Conservation (phyloP, 202 grass and related monocot species). For the Carex arenaria region DNA sequence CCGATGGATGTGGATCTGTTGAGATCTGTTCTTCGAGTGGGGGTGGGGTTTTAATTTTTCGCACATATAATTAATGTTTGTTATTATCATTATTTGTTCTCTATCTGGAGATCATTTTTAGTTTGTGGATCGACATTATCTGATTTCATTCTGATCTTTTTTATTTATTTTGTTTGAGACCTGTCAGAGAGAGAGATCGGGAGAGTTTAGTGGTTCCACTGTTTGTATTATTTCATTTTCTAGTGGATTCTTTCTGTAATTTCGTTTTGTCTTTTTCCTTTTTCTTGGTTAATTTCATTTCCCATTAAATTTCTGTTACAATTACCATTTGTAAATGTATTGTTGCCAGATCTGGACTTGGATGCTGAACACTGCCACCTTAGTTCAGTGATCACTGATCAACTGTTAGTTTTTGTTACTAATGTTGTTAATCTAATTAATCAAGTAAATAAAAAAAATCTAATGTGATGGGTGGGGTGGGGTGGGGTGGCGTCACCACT, state of each 20-base stretch:
- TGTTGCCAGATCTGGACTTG: conserved; percentile 5
- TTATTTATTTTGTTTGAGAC: conserved; percentile 20
- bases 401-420: neutral
- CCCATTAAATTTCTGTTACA: neutral
- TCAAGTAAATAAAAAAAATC: neutral
- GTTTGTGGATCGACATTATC: conserved; percentile 25
- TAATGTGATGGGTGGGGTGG: neutral
- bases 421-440: neutral
- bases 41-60: conserved; percentile 20
- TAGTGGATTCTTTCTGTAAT: conserved; percentile 28
- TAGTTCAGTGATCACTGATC: neutral
- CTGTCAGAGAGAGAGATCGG: conserved; percentile 11
- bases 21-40: conserved; percentile 22
- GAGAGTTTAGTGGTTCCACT: conserved; percentile 18
- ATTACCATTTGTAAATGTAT: neutral
- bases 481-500: conserved; percentile 3
- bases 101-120: conserved; percentile 16
- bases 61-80: conserved; percentile 20
- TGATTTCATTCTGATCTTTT: conserved; percentile 29
- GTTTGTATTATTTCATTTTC: conserved; percentile 25
- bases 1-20: conserved; percentile 24
- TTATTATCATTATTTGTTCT: conserved; percentile 26
- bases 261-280: neutral
- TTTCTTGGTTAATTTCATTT: neutral
- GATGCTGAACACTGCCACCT: neutral